Evolutionary conservation across 306 rosid genomes (phyloP).

Genomic region (Arachis stenosperma): DNA sequence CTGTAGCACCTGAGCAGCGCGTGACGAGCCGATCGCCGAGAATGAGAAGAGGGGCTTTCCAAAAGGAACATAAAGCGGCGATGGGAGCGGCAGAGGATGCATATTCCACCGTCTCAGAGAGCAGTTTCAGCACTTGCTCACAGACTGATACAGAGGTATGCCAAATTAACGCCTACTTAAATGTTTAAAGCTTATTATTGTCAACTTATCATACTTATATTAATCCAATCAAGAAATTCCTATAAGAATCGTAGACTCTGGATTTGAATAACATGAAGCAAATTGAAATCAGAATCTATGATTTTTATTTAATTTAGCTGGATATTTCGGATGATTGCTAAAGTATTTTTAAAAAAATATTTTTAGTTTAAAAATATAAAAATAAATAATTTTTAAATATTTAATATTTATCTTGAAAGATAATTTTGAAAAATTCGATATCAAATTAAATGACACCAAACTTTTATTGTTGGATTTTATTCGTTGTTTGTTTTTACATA

Average conservation of each 20-base stretch:
- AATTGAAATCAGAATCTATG: too few relatives aligned
- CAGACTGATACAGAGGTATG: slow-evolving; percentile 76
- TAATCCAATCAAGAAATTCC: neutral
- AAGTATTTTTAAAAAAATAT: too few relatives aligned
- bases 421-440: too few relatives aligned
- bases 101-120: slow-evolving; percentile 72
- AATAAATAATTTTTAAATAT: too few relatives aligned
- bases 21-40: slow-evolving; percentile 51
- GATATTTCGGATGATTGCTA: neutral
- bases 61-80: slow-evolving; percentile 36
- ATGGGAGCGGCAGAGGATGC: slow-evolving; percentile 62
- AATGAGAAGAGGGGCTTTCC: slow-evolving; percentile 45
- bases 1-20: slow-evolving; percentile 41
- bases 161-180: neutral
- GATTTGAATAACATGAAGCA: too few relatives aligned
- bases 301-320: neutral
- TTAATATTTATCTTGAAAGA: too few relatives aligned
- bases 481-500: too few relatives aligned
- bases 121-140: slow-evolving; percentile 66
- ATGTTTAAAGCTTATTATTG: neutral
- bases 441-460: too few relatives aligned
- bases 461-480: too few relatives aligned
- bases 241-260: neutral
- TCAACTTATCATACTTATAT: neutral
- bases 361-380: too few relatives aligned